Base-by-base conservation (phyloP, 2,329 filamentous ascomycete species). In the Dothideomycetes sp. region DNA sequence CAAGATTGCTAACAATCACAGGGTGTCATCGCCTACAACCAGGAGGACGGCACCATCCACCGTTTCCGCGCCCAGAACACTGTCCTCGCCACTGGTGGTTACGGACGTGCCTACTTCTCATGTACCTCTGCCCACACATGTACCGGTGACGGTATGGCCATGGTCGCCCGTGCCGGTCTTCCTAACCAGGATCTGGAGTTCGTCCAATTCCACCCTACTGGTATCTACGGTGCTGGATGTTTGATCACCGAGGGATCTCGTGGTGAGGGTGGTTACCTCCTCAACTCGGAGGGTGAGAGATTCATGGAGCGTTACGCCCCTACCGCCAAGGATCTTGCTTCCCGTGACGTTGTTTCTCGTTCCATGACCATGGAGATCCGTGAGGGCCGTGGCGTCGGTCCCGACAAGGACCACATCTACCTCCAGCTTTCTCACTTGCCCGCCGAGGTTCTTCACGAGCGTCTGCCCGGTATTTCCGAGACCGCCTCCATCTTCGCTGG, bases 221-320 rank as follows among this genome's bases (percentile, higher is more conserved):
- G 89, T 78, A 96, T 98, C 69, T 98, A 98, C 65, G 91, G 91
- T 58, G 91, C 89, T 57, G 89, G 89, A 52, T 94, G 89, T 68
- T 71, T 98, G 74, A 98, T 98, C 61, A 96, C 91, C 10, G 89
- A 98, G 70, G 89, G 89, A 56, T 86, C 89, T 54, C 86, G 91
- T 74, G 91, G 91, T 71, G 91, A 96, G 74, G 89, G 89, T 74
- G 89, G 89, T 59, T 96, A 95, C 65, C 78, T 98, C 37, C 77
- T 96, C 52, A 98, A 98, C 78, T 87, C 84, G 5, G 84, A 96
- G 74, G 89, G 89, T 70, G 91, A 96, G 71, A 84, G 89, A 58
- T 98, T 98, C 71, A 98, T 98, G 89, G 89, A 96, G 71, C 81
- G 89, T 60, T 98, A 98, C 61, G 89, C 89, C 30, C 89, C 89